These are phyloP conservation scores for Helichrysum umbraculigerum DNA, from an alignment of 129 eudicot species.

Conservation along the genomic window DNA sequence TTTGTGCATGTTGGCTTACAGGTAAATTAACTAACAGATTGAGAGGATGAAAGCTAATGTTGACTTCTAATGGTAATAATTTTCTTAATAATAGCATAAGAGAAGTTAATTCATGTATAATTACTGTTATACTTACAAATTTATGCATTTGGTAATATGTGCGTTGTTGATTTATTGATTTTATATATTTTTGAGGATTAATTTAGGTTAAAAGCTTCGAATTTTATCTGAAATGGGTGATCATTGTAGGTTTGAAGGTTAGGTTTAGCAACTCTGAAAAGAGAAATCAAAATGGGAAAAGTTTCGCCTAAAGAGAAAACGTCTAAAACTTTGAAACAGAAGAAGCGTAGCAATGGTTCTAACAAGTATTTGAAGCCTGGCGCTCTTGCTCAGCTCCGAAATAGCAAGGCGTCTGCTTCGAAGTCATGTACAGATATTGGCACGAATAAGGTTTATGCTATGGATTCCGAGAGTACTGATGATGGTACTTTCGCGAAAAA, in stretches of 20 bases:
- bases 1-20: constrained; percentile 17
- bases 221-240: constrained; percentile 18
- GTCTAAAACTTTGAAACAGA: constrained; percentile 50
- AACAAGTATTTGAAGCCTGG: constrained; percentile 92
- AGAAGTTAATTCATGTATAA: neutral
- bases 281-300: constrained; percentile 66
- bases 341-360: constrained; percentile 45
- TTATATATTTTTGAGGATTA: neutral
- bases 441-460: constrained; percentile 62
- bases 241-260: constrained; percentile 4
- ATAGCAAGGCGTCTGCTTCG: constrained; percentile 60
- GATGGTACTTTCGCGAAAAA: constrained; percentile 14
- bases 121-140: neutral
- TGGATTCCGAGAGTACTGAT: constrained; percentile 41
- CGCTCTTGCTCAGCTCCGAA: constrained; percentile 91
- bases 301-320: constrained; percentile 65
- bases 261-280: neutral
- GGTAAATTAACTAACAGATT: constrained; percentile 22
- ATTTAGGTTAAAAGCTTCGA: constrained; percentile 4
- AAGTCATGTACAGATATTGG: constrained; percentile 65
- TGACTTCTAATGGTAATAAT: constrained; percentile 30
- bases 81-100: neutral
- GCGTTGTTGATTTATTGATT: neutral
- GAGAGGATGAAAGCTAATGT: constrained; percentile 26
- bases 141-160: neutral